Evolutionary conservation across 768 basidiomycete genomes (phyloP).

Genomic region (Hygrocybe punicea): DNA sequence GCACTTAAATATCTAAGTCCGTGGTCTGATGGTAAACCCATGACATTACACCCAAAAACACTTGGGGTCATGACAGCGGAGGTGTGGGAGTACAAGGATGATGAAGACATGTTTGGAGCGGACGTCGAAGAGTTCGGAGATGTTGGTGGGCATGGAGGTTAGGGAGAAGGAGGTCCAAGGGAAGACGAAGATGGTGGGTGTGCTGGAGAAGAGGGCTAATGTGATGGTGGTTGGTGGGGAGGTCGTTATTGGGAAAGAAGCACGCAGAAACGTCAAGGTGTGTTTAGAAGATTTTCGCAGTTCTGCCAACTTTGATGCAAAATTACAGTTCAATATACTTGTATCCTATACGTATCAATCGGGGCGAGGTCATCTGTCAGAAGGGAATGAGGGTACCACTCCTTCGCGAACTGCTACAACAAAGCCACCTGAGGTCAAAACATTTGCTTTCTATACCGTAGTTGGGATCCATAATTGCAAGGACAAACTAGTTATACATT

Average conservation of each 20-base stretch:
- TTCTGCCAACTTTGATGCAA: not conserved
- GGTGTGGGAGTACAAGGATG: constrained; percentile 98
- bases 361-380: constrained; percentile 72
- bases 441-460: constrained; percentile 85
- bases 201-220: constrained; percentile 88
- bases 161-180: constrained; percentile 47
- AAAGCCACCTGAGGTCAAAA: constrained; percentile 71
- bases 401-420: constrained; percentile 42
- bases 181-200: constrained; percentile 61
- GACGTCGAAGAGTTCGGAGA: constrained; percentile 60
- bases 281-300: constrained; percentile 20
- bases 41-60: no score
- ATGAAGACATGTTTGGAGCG: constrained; percentile 80
- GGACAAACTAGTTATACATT: no score
- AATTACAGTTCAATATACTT: constrained; percentile 86
- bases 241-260: constrained; percentile 78
- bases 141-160: constrained; percentile 33
- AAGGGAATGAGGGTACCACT: constrained; percentile 54
- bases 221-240: constrained; percentile 86
- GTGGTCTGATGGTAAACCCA: no score
- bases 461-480: no score
- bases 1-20: no score
- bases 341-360: constrained; percentile 92
- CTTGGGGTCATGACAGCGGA: no score
- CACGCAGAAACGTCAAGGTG: constrained; percentile 75